Evolutionary conservation across 2,329 filamentous ascomycete genomes (phyloP).

Genomic region (Huntiella savannae): DNA sequence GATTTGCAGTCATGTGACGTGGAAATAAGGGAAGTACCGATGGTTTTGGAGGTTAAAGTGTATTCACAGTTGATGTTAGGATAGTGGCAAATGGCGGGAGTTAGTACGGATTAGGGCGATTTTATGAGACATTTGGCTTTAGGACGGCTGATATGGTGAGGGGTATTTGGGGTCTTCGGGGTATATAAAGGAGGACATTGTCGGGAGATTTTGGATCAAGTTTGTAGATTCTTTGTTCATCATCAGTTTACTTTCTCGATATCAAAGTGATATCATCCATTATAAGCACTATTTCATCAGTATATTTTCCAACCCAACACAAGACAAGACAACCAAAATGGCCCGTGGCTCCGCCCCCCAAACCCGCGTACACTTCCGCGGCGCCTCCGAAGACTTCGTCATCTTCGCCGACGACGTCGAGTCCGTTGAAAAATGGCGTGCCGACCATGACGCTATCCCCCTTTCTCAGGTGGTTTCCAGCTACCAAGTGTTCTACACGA

Average conservation of each 20-base stretch:
- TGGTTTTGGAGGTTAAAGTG: too few species aligned
- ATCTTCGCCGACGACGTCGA: conserved; percentile 40
- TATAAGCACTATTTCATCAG: background rate
- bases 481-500: conserved; percentile 78
- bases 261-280: background rate
- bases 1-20: too few species aligned
- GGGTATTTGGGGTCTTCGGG: too few species aligned
- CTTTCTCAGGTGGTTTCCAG: conserved; percentile 69
- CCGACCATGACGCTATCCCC: conserved; percentile 51
- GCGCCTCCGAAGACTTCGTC: conserved; percentile 38
- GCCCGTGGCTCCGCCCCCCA: conserved; percentile 50
- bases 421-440: conserved; percentile 62
- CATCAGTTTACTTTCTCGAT: background rate
- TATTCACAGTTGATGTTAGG: too few species aligned
- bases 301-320: conserved; percentile 9
- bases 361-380: conserved; percentile 75
- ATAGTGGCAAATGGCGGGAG: too few species aligned
- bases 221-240: too few species aligned
- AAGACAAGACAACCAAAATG: conserved; percentile 28
- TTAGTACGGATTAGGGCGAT: too few species aligned
- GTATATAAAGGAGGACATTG: too few species aligned
- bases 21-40: too few species aligned
- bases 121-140: too few species aligned
- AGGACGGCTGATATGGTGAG: too few species aligned
- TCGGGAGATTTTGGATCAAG: too few species aligned